Conservation (phyloP, 2,329 filamentous ascomycete species). For the Pseudogymnoascus pannorum region DNA sequence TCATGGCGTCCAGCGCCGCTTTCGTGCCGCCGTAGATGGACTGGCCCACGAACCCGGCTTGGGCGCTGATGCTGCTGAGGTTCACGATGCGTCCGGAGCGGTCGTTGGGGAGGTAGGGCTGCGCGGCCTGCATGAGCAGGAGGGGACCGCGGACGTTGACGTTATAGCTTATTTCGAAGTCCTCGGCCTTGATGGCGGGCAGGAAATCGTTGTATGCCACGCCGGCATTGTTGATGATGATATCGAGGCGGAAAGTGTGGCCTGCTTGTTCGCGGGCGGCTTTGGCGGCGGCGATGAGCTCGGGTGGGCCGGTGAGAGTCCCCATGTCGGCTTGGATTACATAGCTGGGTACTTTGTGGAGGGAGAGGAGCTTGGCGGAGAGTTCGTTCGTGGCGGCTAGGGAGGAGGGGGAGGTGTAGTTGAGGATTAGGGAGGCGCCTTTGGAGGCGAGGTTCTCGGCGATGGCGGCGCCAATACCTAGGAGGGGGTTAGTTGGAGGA, state of each 20-base stretch:
- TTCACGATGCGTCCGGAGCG: conserved; percentile 59
- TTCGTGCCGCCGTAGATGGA: conserved; percentile 60
- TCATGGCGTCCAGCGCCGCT: conserved; percentile 61
- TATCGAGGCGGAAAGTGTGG: conserved; percentile 63
- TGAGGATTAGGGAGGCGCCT: conserved; percentile 55
- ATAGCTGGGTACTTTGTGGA: conserved; percentile 53
- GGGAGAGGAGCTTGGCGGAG: conserved; percentile 45
- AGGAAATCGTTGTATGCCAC: conserved; percentile 57
- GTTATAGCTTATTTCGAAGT: conserved; percentile 66
- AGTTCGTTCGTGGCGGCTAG: conserved; percentile 44
- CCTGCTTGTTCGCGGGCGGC: conserved; percentile 25
- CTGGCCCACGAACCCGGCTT: conserved; percentile 50
- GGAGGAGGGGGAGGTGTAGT: conserved; percentile 59
- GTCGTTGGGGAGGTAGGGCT: conserved; percentile 62
- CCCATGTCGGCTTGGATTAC: conserved; percentile 66
- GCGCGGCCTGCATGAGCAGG: conserved; percentile 65
- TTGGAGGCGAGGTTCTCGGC: conserved; percentile 65
- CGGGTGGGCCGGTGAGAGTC: conserved; percentile 49
- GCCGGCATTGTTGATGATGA: conserved; percentile 84
- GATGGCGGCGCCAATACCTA: conserved; percentile 62
- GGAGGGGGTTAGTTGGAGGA: conserved; percentile 9
- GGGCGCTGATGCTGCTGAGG: conserved; percentile 50
- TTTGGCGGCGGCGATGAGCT: conserved; percentile 51
- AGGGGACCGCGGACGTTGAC: conserved; percentile 79
- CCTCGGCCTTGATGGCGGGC: conserved; percentile 52